Conservation (phyloP, 495 filamentous ascomycete genomes). For the Penicillium ucsense region DNA sequence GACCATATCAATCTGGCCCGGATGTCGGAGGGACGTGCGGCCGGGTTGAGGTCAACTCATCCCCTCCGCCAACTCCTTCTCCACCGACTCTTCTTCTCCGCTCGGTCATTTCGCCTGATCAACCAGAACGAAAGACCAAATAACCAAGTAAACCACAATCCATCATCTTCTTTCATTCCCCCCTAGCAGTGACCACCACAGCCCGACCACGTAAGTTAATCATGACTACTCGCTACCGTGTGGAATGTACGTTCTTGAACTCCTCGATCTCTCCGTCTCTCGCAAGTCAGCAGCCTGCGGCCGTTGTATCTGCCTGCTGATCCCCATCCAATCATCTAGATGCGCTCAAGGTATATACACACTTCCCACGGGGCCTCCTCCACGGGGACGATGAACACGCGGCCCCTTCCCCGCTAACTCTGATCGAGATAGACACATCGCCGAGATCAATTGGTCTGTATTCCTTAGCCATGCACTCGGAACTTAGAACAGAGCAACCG, state of each 20-base stretch:
- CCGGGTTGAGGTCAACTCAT: neutral
- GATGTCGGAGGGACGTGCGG: neutral
- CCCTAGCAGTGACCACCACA: neutral
- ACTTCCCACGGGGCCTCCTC: neutral
- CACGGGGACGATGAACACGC: neutral
- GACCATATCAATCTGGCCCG: neutral
- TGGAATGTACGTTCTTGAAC: slow-evolving; percentile 57
- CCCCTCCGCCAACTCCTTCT: neutral
- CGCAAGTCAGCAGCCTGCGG: neutral
- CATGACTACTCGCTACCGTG: slow-evolving; percentile 87
- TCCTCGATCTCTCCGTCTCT: neutral
- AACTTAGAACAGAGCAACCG: too few relatives aligned
- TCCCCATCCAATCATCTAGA: slow-evolving; percentile 38
- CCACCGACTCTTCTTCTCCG: neutral
- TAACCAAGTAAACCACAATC: neutral
- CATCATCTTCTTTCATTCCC: too few relatives aligned
- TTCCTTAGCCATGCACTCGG: too few relatives aligned
- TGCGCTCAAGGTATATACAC: slow-evolving; percentile 57
- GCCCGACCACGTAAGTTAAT: slow-evolving; percentile 4
- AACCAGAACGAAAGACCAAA: too few relatives aligned
- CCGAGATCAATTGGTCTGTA: slow-evolving; percentile 69
- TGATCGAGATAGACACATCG: slow-evolving; percentile 55
- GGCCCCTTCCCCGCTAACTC: slow-evolving; percentile 9
- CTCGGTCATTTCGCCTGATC: too few relatives aligned
- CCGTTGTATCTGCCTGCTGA: slow-evolving; percentile 11